Evolutionary conservation across 495 filamentous ascomycete genomes (phyloP).

Genomic region (Penicillium desertorum): DNA sequence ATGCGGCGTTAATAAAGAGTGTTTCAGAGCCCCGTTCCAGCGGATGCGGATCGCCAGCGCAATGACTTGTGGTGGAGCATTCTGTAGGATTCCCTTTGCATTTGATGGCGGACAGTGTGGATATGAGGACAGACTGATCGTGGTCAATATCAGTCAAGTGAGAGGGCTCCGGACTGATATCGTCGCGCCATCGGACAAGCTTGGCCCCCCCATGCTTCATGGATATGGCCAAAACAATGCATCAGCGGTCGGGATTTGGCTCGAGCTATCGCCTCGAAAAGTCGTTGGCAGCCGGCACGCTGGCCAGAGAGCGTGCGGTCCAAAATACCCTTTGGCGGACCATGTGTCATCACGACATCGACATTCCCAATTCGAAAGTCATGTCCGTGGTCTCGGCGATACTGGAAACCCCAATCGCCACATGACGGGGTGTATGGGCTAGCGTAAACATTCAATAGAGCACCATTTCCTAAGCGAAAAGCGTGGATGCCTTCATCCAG

Average conservation of each 20-base stretch:
- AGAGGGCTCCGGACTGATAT: constrained; percentile 33
- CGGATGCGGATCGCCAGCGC: constrained; percentile 26
- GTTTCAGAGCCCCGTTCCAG: constrained; percentile 49
- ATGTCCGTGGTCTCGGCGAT: constrained; percentile 47
- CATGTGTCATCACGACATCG: constrained; percentile 68
- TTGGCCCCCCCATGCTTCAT: constrained; percentile 68
- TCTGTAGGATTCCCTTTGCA: neutral
- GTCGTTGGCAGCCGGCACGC: constrained; percentile 54
- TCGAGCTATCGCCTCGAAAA: constrained; percentile 56
- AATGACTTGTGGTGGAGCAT: constrained; percentile 35
- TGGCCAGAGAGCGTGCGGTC: constrained; percentile 40
- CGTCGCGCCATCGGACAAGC: constrained; percentile 53
- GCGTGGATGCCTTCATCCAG: constrained; percentile 60
- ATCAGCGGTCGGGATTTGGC: constrained; percentile 56
- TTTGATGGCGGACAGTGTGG: constrained; percentile 36
- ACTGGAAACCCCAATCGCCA: constrained; percentile 59
- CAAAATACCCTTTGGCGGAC: constrained; percentile 58
- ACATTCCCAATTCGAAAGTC: constrained; percentile 46
- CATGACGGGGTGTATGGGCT: constrained; percentile 63
- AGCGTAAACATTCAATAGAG: constrained; percentile 59
- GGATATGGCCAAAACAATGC: constrained; percentile 75
- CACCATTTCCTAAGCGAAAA: constrained; percentile 58
- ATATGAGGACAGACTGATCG: constrained; percentile 39
- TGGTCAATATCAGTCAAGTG: constrained; percentile 50
- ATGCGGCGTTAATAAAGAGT: constrained; percentile 66